These are phyloP conservation scores for Colletotrichum shisoi DNA, from an alignment of 2,329 filamentous ascomycete genomes.

Conservation along the genomic window DNA sequence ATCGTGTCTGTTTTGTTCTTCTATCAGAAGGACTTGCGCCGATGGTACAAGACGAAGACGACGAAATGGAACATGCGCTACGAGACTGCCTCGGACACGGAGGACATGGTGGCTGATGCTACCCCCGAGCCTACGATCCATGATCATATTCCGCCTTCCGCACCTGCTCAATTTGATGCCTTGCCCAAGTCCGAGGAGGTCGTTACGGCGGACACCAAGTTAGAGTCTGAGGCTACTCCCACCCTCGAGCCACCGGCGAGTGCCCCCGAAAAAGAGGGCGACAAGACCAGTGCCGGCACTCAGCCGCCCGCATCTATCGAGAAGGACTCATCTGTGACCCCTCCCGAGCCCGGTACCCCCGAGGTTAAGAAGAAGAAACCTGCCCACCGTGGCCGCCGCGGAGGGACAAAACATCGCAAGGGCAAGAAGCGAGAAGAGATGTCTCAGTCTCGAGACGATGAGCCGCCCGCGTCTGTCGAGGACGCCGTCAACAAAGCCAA, in stretches of 20 bases:
- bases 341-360: conserved; percentile 41
- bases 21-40: conserved; percentile 57
- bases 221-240: neutral
- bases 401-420: conserved; percentile 72
- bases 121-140: conserved; percentile 34
- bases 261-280: neutral
- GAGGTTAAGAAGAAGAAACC: conserved; percentile 75
- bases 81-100: conserved; percentile 41
- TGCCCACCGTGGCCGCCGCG: conserved; percentile 73
- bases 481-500: conserved; percentile 68
- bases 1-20: conserved; percentile 54
- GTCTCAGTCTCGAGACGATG: conserved; percentile 60
- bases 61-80: conserved; percentile 42
- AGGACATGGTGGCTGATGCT: conserved; percentile 23
- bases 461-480: conserved; percentile 61
- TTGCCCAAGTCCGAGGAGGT: conserved; percentile 13
- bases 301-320: neutral
- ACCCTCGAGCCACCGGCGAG: neutral
- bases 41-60: conserved; percentile 49
- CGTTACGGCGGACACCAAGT: conserved; percentile 5
- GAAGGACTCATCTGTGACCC: conserved; percentile 3
- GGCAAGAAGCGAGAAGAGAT: conserved; percentile 62
- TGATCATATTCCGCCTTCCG: neutral
- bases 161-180: neutral
- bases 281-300: neutral